These are phyloP conservation scores for Coccinonectria pachysandricola DNA, from an alignment of 2,329 filamentous ascomycete genomes.

Conservation along the genomic window DNA sequence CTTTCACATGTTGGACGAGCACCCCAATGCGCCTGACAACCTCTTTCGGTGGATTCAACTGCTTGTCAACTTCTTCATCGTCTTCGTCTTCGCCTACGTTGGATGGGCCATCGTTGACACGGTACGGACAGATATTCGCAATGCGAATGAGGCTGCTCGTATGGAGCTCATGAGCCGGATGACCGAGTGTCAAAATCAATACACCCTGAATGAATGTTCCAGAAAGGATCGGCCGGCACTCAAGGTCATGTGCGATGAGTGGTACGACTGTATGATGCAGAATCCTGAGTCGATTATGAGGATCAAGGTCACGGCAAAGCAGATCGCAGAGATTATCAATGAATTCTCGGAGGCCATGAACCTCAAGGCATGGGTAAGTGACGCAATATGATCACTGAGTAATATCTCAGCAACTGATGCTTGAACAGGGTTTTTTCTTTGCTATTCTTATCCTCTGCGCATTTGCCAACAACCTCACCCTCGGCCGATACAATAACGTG, in stretches of 20 bases:
- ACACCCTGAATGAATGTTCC: conserved; percentile 64
- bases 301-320: conserved; percentile 73
- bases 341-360: conserved; percentile 86
- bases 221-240: conserved; percentile 60
- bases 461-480: conserved; percentile 39
- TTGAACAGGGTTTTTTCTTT: conserved; percentile 38
- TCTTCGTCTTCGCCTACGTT: conserved; percentile 49
- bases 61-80: conserved; percentile 53
- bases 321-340: conserved; percentile 88
- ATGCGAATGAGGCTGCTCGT: conserved; percentile 59
- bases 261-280: conserved; percentile 80
- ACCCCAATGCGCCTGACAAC: conserved; percentile 49
- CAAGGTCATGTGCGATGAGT: conserved; percentile 61
- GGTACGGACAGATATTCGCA: conserved; percentile 63
- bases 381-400: not conserved
- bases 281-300: conserved; percentile 70
- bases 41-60: conserved; percentile 50
- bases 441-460: conserved; percentile 37
- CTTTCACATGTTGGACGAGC: conserved; percentile 42
- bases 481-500: conserved; percentile 26
- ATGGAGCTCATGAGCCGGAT: conserved; percentile 63
- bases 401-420: conserved; percentile 6
- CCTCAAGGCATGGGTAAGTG: conserved; percentile 58
- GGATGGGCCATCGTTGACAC: conserved; percentile 60
- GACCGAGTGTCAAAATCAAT: conserved; percentile 62